phyloP scores from a whole-genome alignment of 2,329 filamentous ascomycete species.

The Phialophora expanda region DNA sequence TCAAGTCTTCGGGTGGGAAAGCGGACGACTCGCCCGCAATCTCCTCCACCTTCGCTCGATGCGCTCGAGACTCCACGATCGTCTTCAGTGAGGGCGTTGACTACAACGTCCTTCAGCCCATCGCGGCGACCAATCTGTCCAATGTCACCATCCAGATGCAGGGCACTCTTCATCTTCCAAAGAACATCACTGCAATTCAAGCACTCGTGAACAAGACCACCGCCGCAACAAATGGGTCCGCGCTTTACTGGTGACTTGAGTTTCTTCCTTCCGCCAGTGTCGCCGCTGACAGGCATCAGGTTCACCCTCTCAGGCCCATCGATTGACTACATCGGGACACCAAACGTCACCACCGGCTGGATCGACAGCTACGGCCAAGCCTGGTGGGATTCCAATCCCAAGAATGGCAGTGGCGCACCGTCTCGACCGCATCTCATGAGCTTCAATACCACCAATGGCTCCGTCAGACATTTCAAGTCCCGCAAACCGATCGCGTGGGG shows the following conservation, averaged over 20 bases:
- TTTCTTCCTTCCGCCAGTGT: neutral
- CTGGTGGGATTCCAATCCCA: constrained; percentile 54
- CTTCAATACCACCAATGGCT: constrained; percentile 47
- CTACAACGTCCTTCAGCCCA: constrained; percentile 52
- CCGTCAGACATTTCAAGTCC: constrained; percentile 50
- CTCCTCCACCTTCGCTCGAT: constrained; percentile 46
- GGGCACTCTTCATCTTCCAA: constrained; percentile 53
- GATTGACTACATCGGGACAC: constrained; percentile 45
- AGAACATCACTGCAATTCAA: constrained; percentile 49
- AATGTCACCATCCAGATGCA: constrained; percentile 52
- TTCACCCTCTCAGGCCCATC: constrained; percentile 43
- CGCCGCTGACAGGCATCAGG: constrained; percentile 18
- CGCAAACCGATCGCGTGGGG: constrained; percentile 54
- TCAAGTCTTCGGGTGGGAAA: constrained; percentile 44
- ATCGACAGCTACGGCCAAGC: constrained; percentile 54
- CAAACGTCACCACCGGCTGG: constrained; percentile 50
- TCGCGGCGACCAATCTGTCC: constrained; percentile 48
- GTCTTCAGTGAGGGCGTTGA: constrained; percentile 49
- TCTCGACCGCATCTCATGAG: constrained; percentile 51
- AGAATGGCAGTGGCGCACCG: constrained; percentile 47
- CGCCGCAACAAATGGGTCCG: constrained; percentile 40
- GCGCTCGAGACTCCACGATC: constrained; percentile 45
- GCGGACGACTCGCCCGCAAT: constrained; percentile 51
- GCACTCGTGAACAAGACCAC: constrained; percentile 45
- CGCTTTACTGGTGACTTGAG: constrained; percentile 47